Evolutionary conservation across 306 rosid species (phyloP), one percentile per base, ranked within the genome.

Genomic region (Arachis stenosperma): DNA sequence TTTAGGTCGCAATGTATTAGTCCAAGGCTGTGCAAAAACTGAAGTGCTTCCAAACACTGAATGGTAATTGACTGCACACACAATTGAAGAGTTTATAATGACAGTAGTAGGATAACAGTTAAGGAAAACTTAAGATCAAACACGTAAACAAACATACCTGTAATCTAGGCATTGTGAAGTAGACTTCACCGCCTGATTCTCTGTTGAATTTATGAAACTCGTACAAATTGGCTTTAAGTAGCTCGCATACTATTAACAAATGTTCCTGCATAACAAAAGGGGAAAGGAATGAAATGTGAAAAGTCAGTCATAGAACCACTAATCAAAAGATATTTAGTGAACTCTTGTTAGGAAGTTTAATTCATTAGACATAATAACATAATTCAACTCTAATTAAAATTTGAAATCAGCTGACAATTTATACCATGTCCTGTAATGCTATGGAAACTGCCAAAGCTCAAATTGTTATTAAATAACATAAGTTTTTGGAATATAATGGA

Each of bases 151-250:
- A 60, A 84, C 90, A 81, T 36, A 91, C 99, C 97, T 94, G 99
- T 88, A 94, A 81, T 82, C 99, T 88, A 10, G 99, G 97, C 99
- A 94, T 94, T 27, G 97, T 94, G 84, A 94, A 94, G 91, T 94
- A 94, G 8, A 94, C 99, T 84, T 94, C 97, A 5, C 99, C 97
- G 61, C 99, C 99, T 59, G 99, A 91, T 88, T 91, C 99, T 85
- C 99, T 80, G 75, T 94, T 94, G 71, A 89, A 94, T 71, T 94
- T 94, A 77, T 94, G 99, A 81, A 94, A 94, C 81, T 94, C 99
- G 15, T 94, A 94, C 37, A 94, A 80, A 86, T 94, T 94, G 82
- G 99, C 99, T 85, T 95, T 95, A 60, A 95, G 95, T 77, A 95
- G 98, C 70, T 95, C 99, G 71, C 99, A 88, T 22, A 95, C 99